Base-by-base conservation (phyloP, 345 rosid species). In the Pelargonium nanum region DNA sequence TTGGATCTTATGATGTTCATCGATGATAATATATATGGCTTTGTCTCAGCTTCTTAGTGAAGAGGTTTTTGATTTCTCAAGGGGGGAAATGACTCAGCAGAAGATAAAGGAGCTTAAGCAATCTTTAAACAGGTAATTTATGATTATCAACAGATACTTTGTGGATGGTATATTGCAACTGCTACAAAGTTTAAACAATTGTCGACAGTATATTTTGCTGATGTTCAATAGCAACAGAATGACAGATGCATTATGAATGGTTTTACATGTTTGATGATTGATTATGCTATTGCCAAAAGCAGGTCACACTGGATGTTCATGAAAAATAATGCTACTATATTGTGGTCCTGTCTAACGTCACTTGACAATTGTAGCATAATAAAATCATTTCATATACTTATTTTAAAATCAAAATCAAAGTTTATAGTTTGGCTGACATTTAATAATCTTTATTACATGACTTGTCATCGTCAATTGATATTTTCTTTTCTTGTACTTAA, bases 41-140 rank as follows among this genome's bases (percentile, higher is more conserved):
- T 55, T 32, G 44, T 60, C 45, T 53, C 85, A 94, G 99, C 97
- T 94, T 63, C 78, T 94, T 55, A 94, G 97, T 58, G 99, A 94
- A 76, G 99, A 94, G 71, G 99, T 94, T 68, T 94, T 94, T 76
- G 99, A 94, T 79, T 94, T 94, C 80, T 94, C 99, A 58, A 81
- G 95, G 63, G 99, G 99, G 65, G 97, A 94, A 75, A 90, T 94
- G 99, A 94, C 97, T 58, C 97, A 77, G 61, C 92, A 72, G 78
- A 94, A 94, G 81, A 88, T 94, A 70, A 94, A 87, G 75, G 99
- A 94, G 76, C 91, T 94, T 44, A 94, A 94, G 72, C 96, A 94
- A 68, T 94, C 99, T 57, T 69, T 94, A 13, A 94, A 94, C 73
- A 94, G 97, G 99, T 74, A 68, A 67, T 55, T 58, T 25, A 6